Base-by-base conservation (phyloP, 2,329 filamentous ascomycete genomes). In the Ustulina deusta region DNA sequence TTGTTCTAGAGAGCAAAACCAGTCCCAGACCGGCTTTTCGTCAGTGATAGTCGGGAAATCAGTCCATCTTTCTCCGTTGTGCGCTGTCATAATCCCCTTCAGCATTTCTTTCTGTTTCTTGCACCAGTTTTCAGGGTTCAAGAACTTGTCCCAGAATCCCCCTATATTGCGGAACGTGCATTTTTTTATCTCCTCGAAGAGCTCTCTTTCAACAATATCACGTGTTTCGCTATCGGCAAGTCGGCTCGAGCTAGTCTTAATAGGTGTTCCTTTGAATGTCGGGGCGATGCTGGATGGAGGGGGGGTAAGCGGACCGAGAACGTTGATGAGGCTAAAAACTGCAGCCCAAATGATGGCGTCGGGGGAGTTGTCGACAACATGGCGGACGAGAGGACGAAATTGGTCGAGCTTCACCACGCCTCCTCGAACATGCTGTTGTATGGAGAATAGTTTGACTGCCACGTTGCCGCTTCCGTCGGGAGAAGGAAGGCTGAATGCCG, bases 131-230 rank as follows among this genome's bases (percentile, higher is more conserved):
- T 55, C 34, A 6, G 40, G 22, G 1, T 69, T 17, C 22, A 69
- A 66, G n/a, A 57, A 66, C 59, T 61, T 69, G 22, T 66, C 34
- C 7, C 38, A 66, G n/a, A 66, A 69, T 34, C 56, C n/a, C 3
- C 44, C 40, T 7, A 61, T 44, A 25, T 54, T 57, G 10, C 55
- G 42, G 25, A 63, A 69, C 1, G 58, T 66, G 25, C 48, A 63
- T 29, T 38, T 49, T 36, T 44, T 54, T 11, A 63, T 66, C 54
- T 66, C 32, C 15, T 36, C 17, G 25, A 60, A 63, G 9, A 63
- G 15, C 58, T 55, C 49, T 22, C 20, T 13, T 58, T 66, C 48
- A 25, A 62, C 36, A n/a, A 66, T 58, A 4, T 62, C 38, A 13
- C 46, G 5, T 10, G 36, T 59, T 63, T 67, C 22, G 36, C 27